These are phyloP conservation scores for Tagetes patula DNA, from an alignment of 129 eudicot species.

Conservation along the genomic window DNA sequence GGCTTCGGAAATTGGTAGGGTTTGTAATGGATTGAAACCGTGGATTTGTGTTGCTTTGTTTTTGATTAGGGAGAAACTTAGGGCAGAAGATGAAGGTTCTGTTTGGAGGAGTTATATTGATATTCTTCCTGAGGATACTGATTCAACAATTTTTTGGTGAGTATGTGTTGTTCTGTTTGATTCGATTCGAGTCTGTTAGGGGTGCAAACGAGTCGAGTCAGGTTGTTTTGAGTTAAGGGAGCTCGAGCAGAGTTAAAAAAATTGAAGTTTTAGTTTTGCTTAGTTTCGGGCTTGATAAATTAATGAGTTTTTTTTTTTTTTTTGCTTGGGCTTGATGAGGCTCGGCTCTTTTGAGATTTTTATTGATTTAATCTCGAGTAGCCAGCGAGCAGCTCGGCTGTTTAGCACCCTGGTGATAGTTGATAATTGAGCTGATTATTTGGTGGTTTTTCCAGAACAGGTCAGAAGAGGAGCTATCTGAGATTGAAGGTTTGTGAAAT, in stretches of 20 bases:
- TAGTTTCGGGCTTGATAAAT: too few species aligned
- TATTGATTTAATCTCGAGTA: too few species aligned
- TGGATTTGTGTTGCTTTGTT: constrained; percentile 91
- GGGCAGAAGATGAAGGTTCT: constrained; percentile 41
- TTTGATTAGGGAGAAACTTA: constrained; percentile 66
- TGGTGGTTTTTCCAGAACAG: constrained; percentile 83
- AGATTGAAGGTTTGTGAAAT: constrained; percentile 73
- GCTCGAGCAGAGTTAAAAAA: too few species aligned
- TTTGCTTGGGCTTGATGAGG: too few species aligned
- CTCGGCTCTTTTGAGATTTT: too few species aligned
- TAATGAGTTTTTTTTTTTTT: too few species aligned
- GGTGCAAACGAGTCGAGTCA: too few species aligned
- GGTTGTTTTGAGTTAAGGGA: too few species aligned
- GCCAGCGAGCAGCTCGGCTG: too few species aligned
- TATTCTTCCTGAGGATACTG: constrained; percentile 75
- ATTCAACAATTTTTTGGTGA: constrained; percentile 94
- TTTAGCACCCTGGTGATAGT: constrained; percentile 17
- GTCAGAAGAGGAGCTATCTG: constrained; percentile 98
- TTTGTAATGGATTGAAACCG: constrained; percentile 85
- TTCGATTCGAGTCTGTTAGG: not conserved
- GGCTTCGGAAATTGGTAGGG: constrained; percentile 73
- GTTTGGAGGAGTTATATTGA: constrained; percentile 62
- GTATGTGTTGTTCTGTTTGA: constrained; percentile 30
- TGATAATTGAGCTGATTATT: constrained; percentile 26
- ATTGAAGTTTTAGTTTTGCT: too few species aligned